Conservation (phyloP, 164 flowering plant genomes). For the Akebia trifoliata region DNA sequence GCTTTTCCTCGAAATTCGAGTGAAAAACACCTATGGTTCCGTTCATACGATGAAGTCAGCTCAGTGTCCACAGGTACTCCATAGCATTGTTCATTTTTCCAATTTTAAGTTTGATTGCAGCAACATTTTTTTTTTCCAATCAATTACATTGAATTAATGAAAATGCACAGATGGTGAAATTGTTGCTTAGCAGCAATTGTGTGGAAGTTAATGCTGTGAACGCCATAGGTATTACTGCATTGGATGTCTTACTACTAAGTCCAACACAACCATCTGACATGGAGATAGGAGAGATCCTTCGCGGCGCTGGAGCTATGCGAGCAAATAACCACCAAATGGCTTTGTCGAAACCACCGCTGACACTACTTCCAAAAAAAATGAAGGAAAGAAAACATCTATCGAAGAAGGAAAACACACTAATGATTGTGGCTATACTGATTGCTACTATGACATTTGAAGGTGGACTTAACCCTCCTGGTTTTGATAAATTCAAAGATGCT, state of each 20-base stretch:
- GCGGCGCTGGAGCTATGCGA: neutral
- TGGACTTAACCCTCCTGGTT: conserved; percentile 17
- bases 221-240: conserved; percentile 12
- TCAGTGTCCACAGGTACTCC: no score
- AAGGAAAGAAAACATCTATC: conserved; percentile 5
- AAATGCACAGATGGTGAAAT: conserved; percentile 9
- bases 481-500: conserved; percentile 5
- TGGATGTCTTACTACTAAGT: conserved; percentile 11
- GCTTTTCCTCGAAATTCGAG: neutral
- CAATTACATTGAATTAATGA: neutral
- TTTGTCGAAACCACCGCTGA: neutral
- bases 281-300: conserved; percentile 12
- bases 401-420: conserved; percentile 12
- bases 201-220: conserved; percentile 16
- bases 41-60: no score
- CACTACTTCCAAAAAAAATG: neutral
- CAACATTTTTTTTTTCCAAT: neutral
- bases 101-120: neutral
- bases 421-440: conserved; percentile 18
- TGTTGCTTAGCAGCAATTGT: conserved; percentile 1
- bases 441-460: conserved; percentile 25
- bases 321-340: neutral
- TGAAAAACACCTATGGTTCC: no score
- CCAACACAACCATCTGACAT: conserved; percentile 12
- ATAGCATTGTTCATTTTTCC: neutral